A percentile compares a stretch with the other conserved stretches of the same genome.
These are phyloP conservation scores for Alternaria hordeiaustralica DNA, from an alignment of 2,329 filamentous ascomycete genomes.

Conservation along the genomic window DNA sequence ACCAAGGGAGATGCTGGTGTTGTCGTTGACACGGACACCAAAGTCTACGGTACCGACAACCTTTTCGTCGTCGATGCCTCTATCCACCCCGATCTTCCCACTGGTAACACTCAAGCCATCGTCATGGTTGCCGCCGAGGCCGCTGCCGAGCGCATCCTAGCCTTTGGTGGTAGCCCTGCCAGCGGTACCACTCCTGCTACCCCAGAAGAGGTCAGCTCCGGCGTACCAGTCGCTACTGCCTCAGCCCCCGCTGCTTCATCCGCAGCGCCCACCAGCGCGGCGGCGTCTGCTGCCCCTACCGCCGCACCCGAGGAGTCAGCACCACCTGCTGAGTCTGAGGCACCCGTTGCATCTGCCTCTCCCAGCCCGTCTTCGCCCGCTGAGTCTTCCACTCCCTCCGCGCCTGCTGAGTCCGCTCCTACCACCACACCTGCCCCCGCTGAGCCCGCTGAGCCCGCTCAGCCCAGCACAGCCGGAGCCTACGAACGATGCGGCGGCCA, in stretches of 20 bases:
- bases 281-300: conserved; percentile 6
- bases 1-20: conserved; percentile 50
- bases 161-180: conserved; percentile 40
- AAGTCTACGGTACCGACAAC: conserved; percentile 55
- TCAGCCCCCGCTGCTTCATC: background rate
- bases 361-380: background rate
- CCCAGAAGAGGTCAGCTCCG: conserved; percentile 11
- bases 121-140: conserved; percentile 70
- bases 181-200: conserved; percentile 1
- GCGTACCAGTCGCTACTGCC: background rate
- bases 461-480: conserved; percentile 3
- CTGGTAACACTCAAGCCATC: conserved; percentile 70
- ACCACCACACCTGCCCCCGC: background rate
- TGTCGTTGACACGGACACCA: conserved; percentile 48
- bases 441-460: background rate
- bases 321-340: conserved; percentile 6
- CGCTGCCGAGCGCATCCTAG: conserved; percentile 61
- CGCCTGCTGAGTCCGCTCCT: conserved; percentile 4
- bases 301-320: conserved; percentile 12
- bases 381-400: background rate
- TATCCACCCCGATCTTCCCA: conserved; percentile 70
- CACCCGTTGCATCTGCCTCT: conserved; percentile 2
- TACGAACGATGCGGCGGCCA: conserved; percentile 55
- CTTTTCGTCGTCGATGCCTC: conserved; percentile 56
- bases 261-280: background rate